A percentile compares a stretch with the other conserved stretches of the same genome.
Conservation (phyloP, 139 green algal species). For the Yamagishiella unicocca region DNA sequence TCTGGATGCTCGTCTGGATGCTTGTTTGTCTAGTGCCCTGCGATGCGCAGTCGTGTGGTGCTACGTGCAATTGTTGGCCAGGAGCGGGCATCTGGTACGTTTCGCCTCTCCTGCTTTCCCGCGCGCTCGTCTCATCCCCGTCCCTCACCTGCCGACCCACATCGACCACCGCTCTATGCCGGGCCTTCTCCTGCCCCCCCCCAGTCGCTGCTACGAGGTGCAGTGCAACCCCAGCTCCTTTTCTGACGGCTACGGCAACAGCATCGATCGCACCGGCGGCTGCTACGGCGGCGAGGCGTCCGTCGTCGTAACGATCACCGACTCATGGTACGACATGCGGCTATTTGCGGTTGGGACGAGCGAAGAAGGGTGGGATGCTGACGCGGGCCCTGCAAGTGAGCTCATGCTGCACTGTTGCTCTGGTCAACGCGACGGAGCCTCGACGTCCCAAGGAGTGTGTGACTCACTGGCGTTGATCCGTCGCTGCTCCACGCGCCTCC, state of each 20-base stretch:
- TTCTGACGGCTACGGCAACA: conserved; percentile 50
- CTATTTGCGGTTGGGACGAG: no score
- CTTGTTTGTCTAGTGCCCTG: not conserved
- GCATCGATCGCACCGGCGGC: conserved; percentile 34
- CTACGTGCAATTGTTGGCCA: no score
- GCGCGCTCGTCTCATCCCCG: not conserved
- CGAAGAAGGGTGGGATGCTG: no score
- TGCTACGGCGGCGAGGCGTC: conserved; percentile 9
- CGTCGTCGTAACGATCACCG: conserved; percentile 55
- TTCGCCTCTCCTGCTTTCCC: not conserved
- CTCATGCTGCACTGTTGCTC: no score
- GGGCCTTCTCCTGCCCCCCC: not conserved
- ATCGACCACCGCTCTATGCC: no score
- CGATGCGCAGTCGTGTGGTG: not conserved
- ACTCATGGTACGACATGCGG: conserved; percentile 54
- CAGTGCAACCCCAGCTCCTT: conserved; percentile 48
- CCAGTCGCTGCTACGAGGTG: conserved; percentile 63
- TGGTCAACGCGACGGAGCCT: no score
- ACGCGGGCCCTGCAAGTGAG: no score
- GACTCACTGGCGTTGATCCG: no score
- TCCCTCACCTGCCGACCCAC: no score
- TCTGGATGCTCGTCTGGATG: no score
- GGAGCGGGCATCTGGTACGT: not conserved
- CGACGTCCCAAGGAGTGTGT: no score
- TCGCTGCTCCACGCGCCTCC: no score